phyloP scores from a whole-genome alignment of 176 grass and related monocot species.

The Bolboschoenus planiculmis region DNA sequence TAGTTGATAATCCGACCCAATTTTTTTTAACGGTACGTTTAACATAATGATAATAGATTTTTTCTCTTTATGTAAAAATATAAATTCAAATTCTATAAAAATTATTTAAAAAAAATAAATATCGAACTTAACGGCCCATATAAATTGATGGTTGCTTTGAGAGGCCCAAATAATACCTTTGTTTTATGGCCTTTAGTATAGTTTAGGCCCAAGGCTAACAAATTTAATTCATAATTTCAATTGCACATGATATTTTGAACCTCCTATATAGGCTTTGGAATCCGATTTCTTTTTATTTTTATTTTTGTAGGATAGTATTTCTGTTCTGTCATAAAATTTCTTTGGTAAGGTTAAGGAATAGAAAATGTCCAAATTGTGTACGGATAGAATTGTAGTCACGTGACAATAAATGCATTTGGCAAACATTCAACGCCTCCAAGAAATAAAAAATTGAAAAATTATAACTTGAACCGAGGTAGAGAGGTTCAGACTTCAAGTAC shows the following conservation, averaged over 20 bases:
- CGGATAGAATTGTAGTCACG: conserved; percentile 19
- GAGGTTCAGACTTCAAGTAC: background rate
- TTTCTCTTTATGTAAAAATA: too few relatives aligned
- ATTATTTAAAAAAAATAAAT: too few relatives aligned
- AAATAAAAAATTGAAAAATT: conserved; percentile 34
- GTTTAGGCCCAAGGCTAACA: background rate
- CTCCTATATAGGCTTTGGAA: background rate
- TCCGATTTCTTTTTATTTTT: background rate
- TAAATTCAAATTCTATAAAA: too few relatives aligned
- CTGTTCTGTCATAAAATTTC: background rate
- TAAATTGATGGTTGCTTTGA: background rate
- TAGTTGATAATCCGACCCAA: background rate
- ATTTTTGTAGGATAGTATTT: background rate
- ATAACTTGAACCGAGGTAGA: conserved; percentile 1
- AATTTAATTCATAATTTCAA: background rate
- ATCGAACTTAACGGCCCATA: too few relatives aligned
- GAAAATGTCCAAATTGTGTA: background rate
- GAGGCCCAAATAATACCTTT: background rate
- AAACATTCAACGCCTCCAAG: conserved; percentile 69
- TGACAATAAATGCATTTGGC: conserved; percentile 41
- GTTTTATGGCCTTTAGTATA: background rate
- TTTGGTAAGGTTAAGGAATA: background rate
- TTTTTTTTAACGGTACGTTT: too few relatives aligned
- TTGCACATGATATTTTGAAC: background rate
- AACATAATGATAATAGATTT: too few relatives aligned